Conservation (phyloP, 371 early-diverging fungal genomes). For the Lichtheimia ramosa region DNA sequence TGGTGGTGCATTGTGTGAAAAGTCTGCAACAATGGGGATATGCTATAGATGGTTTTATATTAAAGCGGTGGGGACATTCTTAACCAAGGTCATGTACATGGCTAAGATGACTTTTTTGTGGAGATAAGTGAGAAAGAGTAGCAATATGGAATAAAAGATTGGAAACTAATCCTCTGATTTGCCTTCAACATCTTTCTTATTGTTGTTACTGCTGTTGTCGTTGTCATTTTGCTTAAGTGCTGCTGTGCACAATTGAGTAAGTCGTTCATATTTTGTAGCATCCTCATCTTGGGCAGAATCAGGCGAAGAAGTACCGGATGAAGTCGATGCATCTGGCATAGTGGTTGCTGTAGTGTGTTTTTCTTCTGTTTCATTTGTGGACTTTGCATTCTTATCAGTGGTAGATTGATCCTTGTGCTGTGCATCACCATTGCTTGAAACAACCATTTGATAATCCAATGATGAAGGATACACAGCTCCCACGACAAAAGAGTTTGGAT, state of each 20-base stretch:
- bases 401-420: neutral
- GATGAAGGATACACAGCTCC: conserved; percentile 32
- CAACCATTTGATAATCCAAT: conserved; percentile 23
- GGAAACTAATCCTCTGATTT: too few species aligned
- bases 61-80: too few species aligned
- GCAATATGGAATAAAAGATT: too few species aligned
- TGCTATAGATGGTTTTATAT: too few species aligned
- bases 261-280: conserved; percentile 30
- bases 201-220: neutral
- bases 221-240: conserved; percentile 23
- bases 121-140: too few species aligned
- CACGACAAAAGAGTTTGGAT: conserved; percentile 21
- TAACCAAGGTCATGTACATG: too few species aligned
- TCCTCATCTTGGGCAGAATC: conserved; percentile 35
- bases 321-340: conserved; percentile 37
- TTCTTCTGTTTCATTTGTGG: neutral
- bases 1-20: too few species aligned
- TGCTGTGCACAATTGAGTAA: conserved; percentile 43
- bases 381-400: too few species aligned
- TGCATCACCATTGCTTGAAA: conserved; percentile 20
- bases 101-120: too few species aligned
- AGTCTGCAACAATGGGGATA: too few species aligned
- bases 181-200: neutral
- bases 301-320: conserved; percentile 38
- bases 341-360: neutral